Evolutionary conservation across 768 basidiomycete genomes (phyloP).

Genomic region (Paxillus ammoniavirescens): DNA sequence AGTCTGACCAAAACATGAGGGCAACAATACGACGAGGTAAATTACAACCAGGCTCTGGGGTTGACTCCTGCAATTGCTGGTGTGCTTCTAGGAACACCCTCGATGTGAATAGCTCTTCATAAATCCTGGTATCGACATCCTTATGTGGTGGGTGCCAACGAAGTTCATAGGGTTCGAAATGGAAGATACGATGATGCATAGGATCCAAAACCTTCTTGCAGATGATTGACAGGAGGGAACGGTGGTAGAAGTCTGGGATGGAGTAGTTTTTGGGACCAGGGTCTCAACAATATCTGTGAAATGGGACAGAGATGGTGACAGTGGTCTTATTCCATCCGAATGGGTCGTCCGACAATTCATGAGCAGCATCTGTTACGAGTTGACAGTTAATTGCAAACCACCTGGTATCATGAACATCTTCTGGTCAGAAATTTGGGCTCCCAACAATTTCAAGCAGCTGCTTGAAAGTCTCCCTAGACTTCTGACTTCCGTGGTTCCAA

Average conservation of each 20-base stretch:
- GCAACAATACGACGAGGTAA: conserved; percentile 13
- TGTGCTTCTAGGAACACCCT: conserved; percentile 16
- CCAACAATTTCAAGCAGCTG: too few relatives aligned
- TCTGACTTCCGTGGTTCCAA: too few relatives aligned
- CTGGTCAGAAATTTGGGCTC: too few relatives aligned
- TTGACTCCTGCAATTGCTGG: too few relatives aligned
- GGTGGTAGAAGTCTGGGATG: conserved; percentile 19
- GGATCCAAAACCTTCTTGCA: conserved; percentile 13
- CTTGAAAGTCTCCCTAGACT: too few relatives aligned
- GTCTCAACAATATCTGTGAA: conserved; percentile 1
- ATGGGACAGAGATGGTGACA: neutral
- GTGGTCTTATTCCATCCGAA: too few relatives aligned
- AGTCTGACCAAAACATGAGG: conserved; percentile 28
- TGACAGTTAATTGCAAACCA: too few relatives aligned
- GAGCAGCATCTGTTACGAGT: too few relatives aligned
- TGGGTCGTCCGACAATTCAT: too few relatives aligned
- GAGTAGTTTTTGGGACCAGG: conserved; percentile 5
- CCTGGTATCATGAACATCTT: too few relatives aligned
- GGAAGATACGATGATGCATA: conserved; percentile 7
- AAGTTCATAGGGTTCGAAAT: conserved; percentile 21
- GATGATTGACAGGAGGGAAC: conserved; percentile 10
- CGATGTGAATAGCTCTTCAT: conserved; percentile 21
- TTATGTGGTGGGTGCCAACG: conserved; percentile 2
- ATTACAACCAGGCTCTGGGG: conserved; percentile 14
- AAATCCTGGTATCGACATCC: neutral